Base-by-base conservation (phyloP, 192 early-diverging fungal species). In the Backusella tarrabulga region DNA sequence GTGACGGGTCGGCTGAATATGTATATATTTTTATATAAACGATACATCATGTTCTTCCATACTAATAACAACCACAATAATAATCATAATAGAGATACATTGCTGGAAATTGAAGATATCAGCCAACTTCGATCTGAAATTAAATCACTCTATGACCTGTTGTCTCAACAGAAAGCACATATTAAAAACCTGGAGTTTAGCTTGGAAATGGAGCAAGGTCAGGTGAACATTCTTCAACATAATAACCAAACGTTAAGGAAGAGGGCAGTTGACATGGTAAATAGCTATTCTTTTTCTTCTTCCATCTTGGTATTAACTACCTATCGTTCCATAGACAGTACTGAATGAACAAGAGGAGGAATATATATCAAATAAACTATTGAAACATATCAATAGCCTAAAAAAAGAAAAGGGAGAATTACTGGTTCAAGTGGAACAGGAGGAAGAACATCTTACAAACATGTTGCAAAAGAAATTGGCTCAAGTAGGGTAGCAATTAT, bases 321-420 rank as follows among this genome's bases (percentile, higher is more conserved):
- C 11, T 40, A 50, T 50, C 19, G 15, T 50, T 50, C 6, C 6
- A 6, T 82, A 89, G 87, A 85, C 81, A 74, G 82, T 84, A 7
- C 79, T 86, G 38, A 86, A 88, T 66, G 90, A 91, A 79, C 89
- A 90, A 72, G 90, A 91, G 41, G 89, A 91, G 83, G 93, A 95
- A 80, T 93, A 85, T 73, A 94, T 95, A 67, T 89, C 92, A 19
- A 95, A 95, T 82, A 91, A 84, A 67, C 78, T 95, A 34, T 77
- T 95, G 72, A 92, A 92, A 75, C 85, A 90, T 6, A 95, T 95
- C 54, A 83, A 90, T 54, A 85, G 87, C 34, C 80, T 95, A 15
- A 92, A 95, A 78, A 93, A 93, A 46, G 93, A 95, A 85, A 95
- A 95, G 76, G 88, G 90, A 8, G 92, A 92, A 56, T 80, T 95